Evolutionary conservation across 2,329 filamentous ascomycete species (phyloP), one percentile per base, ranked within the genome.

Genomic region (Calonectria pauciramosa): DNA sequence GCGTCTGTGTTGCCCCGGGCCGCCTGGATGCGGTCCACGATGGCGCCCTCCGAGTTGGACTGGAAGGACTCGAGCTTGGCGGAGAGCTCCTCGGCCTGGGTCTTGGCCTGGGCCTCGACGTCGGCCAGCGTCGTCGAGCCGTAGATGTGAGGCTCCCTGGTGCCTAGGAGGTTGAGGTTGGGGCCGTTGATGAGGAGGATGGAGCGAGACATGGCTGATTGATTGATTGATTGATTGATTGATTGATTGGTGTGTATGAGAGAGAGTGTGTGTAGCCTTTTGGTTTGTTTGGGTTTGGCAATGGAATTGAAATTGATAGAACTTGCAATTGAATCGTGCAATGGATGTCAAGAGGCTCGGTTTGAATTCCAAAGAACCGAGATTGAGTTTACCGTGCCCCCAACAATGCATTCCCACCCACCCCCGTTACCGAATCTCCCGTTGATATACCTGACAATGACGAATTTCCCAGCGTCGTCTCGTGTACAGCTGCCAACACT

Each of bases 181-280:
- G 94, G 94, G n/a, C 94, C 94, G 84, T 95, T 95, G 87, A 96
- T 92, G 77, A 95, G 88, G 79, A 95, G 92, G 82, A 95, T 92
- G 69, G 81, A 83, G 72, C 84, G 85, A 38, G 84, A 73, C 83
- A 86, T 87, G 74, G 20, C 56, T 64, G 54, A 34, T 34, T 54
- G 59, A 32, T 34, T 64, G 65, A 63, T 18, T 44, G 41, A 9
- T 18, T 41, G 36, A 4, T 14, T 41, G 16, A 18, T 14, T 41
- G 38, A n/a, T n/a, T n/a, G n/a, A n/a, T n/a, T n/a, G 5, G 5
- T 41, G 5, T 41, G 16, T 41, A n/a, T n/a, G n/a, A n/a, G n/a
- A n/a, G n/a, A n/a, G n/a, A n/a, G 38, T 41, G 5, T 41, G 38
- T 34, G 11, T 34, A 16, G n/a, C n/a, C n/a, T 41, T 41, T 16